Evolutionary conservation across 1,284 basidiomycete species (phyloP).

Genomic region (Ganoderma meredithae): DNA sequence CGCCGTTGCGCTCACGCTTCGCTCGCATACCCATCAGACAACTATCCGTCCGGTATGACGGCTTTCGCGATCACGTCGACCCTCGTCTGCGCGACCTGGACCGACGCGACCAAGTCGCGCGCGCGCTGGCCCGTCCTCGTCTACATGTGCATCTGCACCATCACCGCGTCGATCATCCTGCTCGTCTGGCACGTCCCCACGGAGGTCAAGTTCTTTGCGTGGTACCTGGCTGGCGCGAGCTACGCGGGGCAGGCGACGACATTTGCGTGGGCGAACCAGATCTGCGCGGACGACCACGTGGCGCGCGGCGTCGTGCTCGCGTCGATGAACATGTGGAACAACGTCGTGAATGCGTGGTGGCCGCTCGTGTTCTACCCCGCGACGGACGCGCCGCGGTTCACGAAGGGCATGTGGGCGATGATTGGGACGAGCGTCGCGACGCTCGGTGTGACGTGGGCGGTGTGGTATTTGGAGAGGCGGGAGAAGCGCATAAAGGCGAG

Average conservation of each 20-base stretch:
- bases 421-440: slow-evolving; percentile 64
- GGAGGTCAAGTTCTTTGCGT: slow-evolving; percentile 72
- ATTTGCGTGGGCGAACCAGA: slow-evolving; percentile 79
- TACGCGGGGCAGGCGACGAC: slow-evolving; percentile 75
- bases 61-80: slow-evolving; percentile 72
- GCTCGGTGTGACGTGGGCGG: slow-evolving; percentile 60
- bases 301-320: slow-evolving; percentile 72
- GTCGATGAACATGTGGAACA: slow-evolving; percentile 82
- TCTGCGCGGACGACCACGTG: slow-evolving; percentile 71
- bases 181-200: slow-evolving; percentile 63
- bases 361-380: slow-evolving; percentile 72
- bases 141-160: slow-evolving; percentile 64
- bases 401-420: slow-evolving; percentile 73
- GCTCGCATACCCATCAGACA: slow-evolving; percentile 47
- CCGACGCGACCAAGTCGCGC: slow-evolving; percentile 55
- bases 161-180: slow-evolving; percentile 63
- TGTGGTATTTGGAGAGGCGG: slow-evolving; percentile 62
- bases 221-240: slow-evolving; percentile 69
- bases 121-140: slow-evolving; percentile 71
- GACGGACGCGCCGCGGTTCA: slow-evolving; percentile 69
- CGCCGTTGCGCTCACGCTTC: neutral
- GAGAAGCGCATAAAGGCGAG: slow-evolving; percentile 40
- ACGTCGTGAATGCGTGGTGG: slow-evolving; percentile 76
- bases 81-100: slow-evolving; percentile 67
- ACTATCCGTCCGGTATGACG: slow-evolving; percentile 71